Evolutionary conservation across 2,329 filamentous ascomycete genomes (phyloP).

Genomic region (Cytospora piceicola): DNA sequence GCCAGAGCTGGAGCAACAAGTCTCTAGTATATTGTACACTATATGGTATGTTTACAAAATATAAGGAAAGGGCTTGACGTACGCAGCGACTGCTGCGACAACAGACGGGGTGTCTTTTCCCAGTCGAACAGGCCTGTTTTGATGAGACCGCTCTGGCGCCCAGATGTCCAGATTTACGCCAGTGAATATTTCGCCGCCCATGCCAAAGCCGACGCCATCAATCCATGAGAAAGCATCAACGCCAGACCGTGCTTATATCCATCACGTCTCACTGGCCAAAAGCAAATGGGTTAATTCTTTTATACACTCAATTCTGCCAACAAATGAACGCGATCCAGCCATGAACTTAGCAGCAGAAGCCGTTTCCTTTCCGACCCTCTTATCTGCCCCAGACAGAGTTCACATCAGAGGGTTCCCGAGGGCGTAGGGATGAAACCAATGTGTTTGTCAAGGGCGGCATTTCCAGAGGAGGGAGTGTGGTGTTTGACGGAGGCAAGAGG

Average conservation of each 20-base stretch:
- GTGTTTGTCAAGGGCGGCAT: constrained; percentile 36
- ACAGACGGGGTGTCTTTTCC: neutral
- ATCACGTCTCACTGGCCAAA: neutral
- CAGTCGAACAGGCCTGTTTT: neutral
- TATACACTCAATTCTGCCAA: neutral
- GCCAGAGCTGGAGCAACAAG: neutral
- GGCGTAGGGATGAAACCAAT: neutral
- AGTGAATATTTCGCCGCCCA: neutral
- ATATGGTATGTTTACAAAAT: neutral
- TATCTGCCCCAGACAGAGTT: constrained; percentile 15
- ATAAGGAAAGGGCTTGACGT: neutral
- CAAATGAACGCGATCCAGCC: neutral
- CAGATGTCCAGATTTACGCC: neutral
- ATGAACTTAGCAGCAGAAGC: neutral
- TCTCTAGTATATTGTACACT: neutral
- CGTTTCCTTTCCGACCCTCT: neutral
- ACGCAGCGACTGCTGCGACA: neutral
- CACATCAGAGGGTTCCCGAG: constrained; percentile 6
- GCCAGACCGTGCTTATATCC: neutral
- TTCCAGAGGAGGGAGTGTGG: constrained; percentile 37
- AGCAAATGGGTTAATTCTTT: neutral
- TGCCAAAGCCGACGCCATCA: neutral
- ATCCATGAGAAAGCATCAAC: neutral
- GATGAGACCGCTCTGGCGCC: neutral
- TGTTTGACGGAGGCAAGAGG: neutral